These are phyloP conservation scores for Lepraria neglecta DNA, from an alignment of 495 filamentous ascomycete genomes.

Conservation along the genomic window DNA sequence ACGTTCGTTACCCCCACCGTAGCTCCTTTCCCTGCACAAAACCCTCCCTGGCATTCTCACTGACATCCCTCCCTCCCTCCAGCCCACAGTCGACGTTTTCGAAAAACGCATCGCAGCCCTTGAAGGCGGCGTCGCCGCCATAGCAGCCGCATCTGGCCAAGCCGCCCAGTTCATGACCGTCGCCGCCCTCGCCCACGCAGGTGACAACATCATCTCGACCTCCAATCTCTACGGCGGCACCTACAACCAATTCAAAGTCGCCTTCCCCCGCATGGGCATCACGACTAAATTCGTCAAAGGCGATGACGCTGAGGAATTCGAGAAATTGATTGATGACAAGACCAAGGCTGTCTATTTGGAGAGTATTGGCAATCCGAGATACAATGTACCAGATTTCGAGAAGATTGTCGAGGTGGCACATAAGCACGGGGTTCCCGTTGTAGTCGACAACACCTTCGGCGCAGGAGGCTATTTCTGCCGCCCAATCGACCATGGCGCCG, in stretches of 20 bases:
- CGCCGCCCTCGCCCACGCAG: conserved; percentile 69
- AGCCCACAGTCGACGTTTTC: conserved; percentile 96
- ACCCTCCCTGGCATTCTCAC: neutral
- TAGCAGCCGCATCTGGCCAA: conserved; percentile 87
- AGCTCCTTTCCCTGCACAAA: neutral
- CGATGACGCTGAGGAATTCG: conserved; percentile 77
- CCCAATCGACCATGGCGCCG: conserved; percentile 87
- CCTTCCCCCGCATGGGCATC: conserved; percentile 81
- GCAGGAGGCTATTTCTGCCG: conserved; percentile 87
- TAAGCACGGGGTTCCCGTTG: conserved; percentile 72
- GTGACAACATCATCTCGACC: conserved; percentile 94
- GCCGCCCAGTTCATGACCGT: conserved; percentile 93
- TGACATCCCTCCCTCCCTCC: conserved; percentile 1
- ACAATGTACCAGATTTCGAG: conserved; percentile 89
- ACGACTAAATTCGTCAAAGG: conserved; percentile 83
- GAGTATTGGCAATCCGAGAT: conserved; percentile 91
- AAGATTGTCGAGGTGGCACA: conserved; percentile 74
- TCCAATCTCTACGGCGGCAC: conserved; percentile 94
- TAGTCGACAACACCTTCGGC: conserved; percentile 95
- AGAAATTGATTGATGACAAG: conserved; percentile 81
- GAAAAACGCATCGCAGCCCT: conserved; percentile 96
- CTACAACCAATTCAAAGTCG: conserved; percentile 97
- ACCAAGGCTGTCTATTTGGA: conserved; percentile 97
- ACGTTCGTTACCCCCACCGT: conserved; percentile 41
- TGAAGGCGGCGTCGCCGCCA: conserved; percentile 86